Conservation (phyloP, 2,329 filamentous ascomycete genomes). For the Fusarium irregulare region DNA sequence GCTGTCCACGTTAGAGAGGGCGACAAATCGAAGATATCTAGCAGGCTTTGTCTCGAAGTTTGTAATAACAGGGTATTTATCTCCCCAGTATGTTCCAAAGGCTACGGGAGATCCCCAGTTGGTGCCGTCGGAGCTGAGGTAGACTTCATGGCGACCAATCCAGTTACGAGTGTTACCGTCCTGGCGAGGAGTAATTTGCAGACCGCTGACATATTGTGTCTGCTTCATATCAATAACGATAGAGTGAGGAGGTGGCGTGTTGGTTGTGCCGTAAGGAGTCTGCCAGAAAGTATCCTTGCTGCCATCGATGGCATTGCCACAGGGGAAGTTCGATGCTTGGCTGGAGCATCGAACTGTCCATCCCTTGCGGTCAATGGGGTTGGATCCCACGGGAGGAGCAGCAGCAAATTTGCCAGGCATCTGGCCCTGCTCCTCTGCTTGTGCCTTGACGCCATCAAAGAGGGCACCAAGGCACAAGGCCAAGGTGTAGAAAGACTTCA, state of each 20-base stretch:
- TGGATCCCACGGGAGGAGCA: conserved; percentile 28
- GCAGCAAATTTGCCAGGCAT: conserved; percentile 27
- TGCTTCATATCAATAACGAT: conserved; percentile 35
- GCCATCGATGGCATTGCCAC: conserved; percentile 32
- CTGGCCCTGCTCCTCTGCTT: conserved; percentile 11
- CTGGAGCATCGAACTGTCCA: conserved; percentile 38
- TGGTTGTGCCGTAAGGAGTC: conserved; percentile 29
- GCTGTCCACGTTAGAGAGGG: conserved; percentile 17
- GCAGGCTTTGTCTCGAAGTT: conserved; percentile 40
- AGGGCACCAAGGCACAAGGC: conserved; percentile 20
- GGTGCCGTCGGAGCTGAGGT: conserved; percentile 31
- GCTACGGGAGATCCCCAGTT: conserved; percentile 34
- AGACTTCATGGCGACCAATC: conserved; percentile 31
- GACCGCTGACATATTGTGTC: conserved; percentile 30
- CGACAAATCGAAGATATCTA: conserved; percentile 35
- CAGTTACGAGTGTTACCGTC: conserved; percentile 26
- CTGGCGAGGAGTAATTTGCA: conserved; percentile 30
- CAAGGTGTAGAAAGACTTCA: conserved; percentile 15
- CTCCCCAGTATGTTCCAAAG: conserved; percentile 35
- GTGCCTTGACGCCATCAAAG: conserved; percentile 7
- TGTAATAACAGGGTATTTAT: conserved; percentile 28
- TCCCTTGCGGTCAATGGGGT: conserved; percentile 29
- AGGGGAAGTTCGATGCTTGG: conserved; percentile 19
- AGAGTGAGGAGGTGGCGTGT: conserved; percentile 26
- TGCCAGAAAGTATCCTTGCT: conserved; percentile 34